These are phyloP conservation scores for Leucosporidium creatinivorum DNA, from an alignment of 768 basidiomycete genomes.

Conservation along the genomic window DNA sequence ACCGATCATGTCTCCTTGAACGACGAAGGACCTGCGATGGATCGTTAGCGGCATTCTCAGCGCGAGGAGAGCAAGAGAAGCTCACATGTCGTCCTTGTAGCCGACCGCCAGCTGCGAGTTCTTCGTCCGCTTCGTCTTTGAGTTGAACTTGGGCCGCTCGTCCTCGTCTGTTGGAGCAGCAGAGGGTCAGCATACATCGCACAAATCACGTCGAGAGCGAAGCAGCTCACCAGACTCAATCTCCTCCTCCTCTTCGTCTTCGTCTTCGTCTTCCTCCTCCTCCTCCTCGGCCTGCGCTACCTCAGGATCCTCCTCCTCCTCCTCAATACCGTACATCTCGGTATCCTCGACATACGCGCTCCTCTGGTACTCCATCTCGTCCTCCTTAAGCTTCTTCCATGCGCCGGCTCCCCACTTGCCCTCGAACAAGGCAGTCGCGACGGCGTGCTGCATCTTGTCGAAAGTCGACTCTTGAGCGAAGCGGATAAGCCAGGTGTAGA, in stretches of 20 bases:
- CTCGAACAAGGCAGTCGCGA: conserved; percentile 74
- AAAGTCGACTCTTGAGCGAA: conserved; percentile 58
- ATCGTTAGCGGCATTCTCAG: background rate
- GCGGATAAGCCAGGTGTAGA: conserved; percentile 71
- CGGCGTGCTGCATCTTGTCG: conserved; percentile 53
- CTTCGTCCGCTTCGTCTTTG: conserved; percentile 36
- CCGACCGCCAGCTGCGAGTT: conserved; percentile 90
- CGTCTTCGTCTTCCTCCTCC: conserved; percentile 34
- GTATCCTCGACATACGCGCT: conserved; percentile 62
- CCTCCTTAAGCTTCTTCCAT: conserved; percentile 61
- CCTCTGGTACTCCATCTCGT: conserved; percentile 80
- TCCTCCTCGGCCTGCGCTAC: conserved; percentile 46
- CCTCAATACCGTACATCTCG: conserved; percentile 71
- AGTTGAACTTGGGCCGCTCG: conserved; percentile 46
- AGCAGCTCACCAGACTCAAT: background rate
- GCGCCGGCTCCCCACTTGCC: conserved; percentile 41
- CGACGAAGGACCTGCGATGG: conserved; percentile 61
- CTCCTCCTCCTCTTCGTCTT: conserved; percentile 20
- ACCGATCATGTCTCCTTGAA: conserved; percentile 58
- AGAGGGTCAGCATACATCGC: background rate
- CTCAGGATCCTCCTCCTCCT: conserved; percentile 53
- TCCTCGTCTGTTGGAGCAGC: conserved; percentile 39
- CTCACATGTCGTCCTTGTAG: conserved; percentile 75
- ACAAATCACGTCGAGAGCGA: background rate
- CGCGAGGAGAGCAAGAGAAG: conserved; percentile 76